phyloP scores from a whole-genome alignment of 257 asterid species.

The Gardenia jasminoides region DNA sequence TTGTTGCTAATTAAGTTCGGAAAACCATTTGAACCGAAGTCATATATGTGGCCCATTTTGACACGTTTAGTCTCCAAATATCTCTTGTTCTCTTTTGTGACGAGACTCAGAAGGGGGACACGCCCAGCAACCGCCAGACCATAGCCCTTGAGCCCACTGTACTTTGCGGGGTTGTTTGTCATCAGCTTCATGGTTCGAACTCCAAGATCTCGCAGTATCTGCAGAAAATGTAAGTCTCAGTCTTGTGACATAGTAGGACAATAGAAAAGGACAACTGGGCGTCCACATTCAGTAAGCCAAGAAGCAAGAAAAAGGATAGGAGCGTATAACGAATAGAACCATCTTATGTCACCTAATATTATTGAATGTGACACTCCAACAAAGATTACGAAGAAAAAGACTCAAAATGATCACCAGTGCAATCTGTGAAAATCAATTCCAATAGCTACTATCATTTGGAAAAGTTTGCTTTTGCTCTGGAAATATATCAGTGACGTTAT shows the following conservation, averaged over 20 bases:
- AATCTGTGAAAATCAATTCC: background rate
- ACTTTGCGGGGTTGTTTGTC: constrained; percentile 98
- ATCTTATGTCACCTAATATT: no score
- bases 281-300: background rate
- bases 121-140: constrained; percentile 83
- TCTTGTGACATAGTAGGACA: background rate
- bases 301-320: background rate
- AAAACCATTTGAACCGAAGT: constrained; percentile 48
- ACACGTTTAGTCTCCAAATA: constrained; percentile 88
- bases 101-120: constrained; percentile 72
- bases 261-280: background rate
- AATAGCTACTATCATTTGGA: background rate
- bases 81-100: constrained; percentile 81
- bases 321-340: background rate
- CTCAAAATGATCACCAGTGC: background rate
- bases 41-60: constrained; percentile 95
- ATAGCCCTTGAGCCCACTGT: constrained; percentile 87
- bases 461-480: background rate
- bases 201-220: constrained; percentile 96
- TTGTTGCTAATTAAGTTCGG: constrained; percentile 46
- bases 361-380: background rate
- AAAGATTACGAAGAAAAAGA: background rate
- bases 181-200: constrained; percentile 92
- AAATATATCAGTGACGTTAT: background rate
- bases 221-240: constrained; percentile 23